These are phyloP conservation scores for Tolypocladium inflatum DNA, from an alignment of 2,329 filamentous ascomycete species.

Conservation along the genomic window DNA sequence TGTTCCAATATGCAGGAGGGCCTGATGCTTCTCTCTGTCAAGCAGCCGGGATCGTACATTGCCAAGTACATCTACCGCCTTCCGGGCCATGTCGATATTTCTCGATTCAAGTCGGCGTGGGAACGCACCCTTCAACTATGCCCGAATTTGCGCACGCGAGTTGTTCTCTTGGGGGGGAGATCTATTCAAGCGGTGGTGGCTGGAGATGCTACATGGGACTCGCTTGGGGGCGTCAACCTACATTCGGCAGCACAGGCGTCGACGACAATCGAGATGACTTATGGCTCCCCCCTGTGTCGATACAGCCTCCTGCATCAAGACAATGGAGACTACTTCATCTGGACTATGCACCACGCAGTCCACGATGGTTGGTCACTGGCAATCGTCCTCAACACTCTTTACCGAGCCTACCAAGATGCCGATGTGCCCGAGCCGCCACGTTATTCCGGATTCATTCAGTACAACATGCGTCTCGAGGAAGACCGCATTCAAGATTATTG, in stretches of 20 bases:
- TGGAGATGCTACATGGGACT: neutral
- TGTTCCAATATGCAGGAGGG: conserved; percentile 28
- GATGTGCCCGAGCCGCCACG: neutral
- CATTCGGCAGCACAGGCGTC: neutral
- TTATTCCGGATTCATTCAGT: conserved; percentile 7
- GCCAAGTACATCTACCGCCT: conserved; percentile 17
- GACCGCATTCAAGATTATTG: neutral
- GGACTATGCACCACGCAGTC: conserved; percentile 12
- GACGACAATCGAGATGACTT: neutral
- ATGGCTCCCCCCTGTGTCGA: conserved; percentile 3
- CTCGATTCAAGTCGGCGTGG: conserved; percentile 18
- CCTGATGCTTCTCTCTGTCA: conserved; percentile 22
- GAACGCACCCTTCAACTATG: conserved; percentile 1
- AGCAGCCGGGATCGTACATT: conserved; percentile 23
- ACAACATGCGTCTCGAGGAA: neutral
- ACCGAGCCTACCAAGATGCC: conserved; percentile 1
- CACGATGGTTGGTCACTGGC: conserved; percentile 12
- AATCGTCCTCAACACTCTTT: neutral
- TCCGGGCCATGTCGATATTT: conserved; percentile 9
- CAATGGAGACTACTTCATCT: conserved; percentile 7
- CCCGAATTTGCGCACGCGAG: conserved; percentile 6
- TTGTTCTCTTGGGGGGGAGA: conserved; percentile 1
- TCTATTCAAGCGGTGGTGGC: conserved; percentile 3
- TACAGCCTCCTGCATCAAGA: neutral
- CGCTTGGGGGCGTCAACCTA: neutral